phyloP scores from a whole-genome alignment of 1,139 yeast species.

The Wickerhamomyces sp. region DNA sequence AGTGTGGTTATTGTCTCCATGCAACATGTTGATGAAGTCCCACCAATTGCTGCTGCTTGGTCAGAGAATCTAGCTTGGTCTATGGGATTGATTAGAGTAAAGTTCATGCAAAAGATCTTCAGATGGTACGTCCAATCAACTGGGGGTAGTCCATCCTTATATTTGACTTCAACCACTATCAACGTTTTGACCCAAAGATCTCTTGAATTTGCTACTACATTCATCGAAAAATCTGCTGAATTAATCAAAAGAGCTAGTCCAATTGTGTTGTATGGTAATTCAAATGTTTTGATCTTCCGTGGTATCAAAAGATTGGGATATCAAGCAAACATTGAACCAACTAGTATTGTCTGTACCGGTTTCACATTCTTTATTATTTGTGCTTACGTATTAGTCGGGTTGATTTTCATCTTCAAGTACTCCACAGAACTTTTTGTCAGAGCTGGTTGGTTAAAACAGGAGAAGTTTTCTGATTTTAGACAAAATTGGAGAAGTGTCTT shows the following conservation, averaged over 20 bases:
- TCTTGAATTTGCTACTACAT: slow-evolving; percentile 26
- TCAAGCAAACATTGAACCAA: slow-evolving; percentile 62
- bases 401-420: slow-evolving; percentile 45
- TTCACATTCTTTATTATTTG: slow-evolving; percentile 67
- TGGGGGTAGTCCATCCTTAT: slow-evolving; percentile 66
- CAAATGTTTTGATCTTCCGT: slow-evolving; percentile 53
- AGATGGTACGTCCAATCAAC: slow-evolving; percentile 80
- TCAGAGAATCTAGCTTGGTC: slow-evolving; percentile 81
- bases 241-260: slow-evolving; percentile 28
- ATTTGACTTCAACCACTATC: slow-evolving; percentile 50
- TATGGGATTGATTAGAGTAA: slow-evolving; percentile 68
- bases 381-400: slow-evolving; percentile 55
- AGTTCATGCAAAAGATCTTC: slow-evolving; percentile 70
- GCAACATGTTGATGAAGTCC: slow-evolving; percentile 68
- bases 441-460: slow-evolving; percentile 40
- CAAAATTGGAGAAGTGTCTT: slow-evolving; percentile 48
- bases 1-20: slow-evolving; percentile 68
- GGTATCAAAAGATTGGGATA: slow-evolving; percentile 74
- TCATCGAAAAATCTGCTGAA: slow-evolving; percentile 17
- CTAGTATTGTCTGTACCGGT: slow-evolving; percentile 71
- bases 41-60: slow-evolving; percentile 81
- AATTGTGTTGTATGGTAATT: slow-evolving; percentile 35
- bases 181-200: slow-evolving; percentile 70
- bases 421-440: slow-evolving; percentile 40
- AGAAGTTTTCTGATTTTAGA: slow-evolving; percentile 46